Percentiles rank a stretch among this genome's conserved stretches.
phyloP scores from a whole-genome alignment of 2,329 filamentous ascomycete species.

The Reticulascus tulasneorum region DNA sequence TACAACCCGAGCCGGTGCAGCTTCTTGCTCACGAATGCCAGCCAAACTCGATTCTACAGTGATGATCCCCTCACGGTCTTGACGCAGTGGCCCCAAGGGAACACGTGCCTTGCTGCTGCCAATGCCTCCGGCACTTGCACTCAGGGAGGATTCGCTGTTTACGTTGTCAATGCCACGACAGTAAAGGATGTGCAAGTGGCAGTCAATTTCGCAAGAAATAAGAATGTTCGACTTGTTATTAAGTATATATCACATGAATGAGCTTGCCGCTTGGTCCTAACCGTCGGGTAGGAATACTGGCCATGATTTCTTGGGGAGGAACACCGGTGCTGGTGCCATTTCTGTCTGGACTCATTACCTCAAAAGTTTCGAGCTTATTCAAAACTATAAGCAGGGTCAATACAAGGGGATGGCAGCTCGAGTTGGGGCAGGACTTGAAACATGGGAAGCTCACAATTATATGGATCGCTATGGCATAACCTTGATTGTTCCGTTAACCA shows the following conservation, averaged over 20 bases:
- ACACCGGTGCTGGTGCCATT: constrained; percentile 46
- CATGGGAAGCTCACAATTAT: too few relatives aligned
- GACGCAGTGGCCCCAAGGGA: constrained; percentile 5
- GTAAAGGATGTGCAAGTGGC: constrained; percentile 6
- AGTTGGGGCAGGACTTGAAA: not conserved
- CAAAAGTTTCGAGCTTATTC: constrained; percentile 37
- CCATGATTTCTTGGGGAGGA: constrained; percentile 38
- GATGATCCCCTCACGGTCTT: constrained; percentile 8
- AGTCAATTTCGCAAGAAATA: constrained; percentile 6
- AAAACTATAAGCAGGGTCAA: too few relatives aligned
- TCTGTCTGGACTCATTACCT: constrained; percentile 45
- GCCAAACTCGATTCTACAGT: constrained; percentile 2
- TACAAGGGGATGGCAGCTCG: not conserved
- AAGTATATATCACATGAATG: constrained; percentile 8
- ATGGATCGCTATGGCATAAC: too few relatives aligned
- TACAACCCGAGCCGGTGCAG: constrained; percentile 1
- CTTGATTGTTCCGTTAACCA: too few relatives aligned
- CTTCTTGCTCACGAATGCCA: constrained; percentile 3
- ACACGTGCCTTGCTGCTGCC: constrained; percentile 5
- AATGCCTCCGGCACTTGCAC: constrained; percentile 9
- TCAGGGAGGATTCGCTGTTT: constrained; percentile 6
- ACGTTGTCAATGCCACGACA: constrained; percentile 6
- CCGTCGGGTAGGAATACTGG: too few relatives aligned
- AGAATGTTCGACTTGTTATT: constrained; percentile 3
- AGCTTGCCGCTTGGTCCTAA: too few relatives aligned